Conservation (phyloP, 2,329 filamentous ascomycete genomes). For the Akanthomyces dipterigenus region DNA sequence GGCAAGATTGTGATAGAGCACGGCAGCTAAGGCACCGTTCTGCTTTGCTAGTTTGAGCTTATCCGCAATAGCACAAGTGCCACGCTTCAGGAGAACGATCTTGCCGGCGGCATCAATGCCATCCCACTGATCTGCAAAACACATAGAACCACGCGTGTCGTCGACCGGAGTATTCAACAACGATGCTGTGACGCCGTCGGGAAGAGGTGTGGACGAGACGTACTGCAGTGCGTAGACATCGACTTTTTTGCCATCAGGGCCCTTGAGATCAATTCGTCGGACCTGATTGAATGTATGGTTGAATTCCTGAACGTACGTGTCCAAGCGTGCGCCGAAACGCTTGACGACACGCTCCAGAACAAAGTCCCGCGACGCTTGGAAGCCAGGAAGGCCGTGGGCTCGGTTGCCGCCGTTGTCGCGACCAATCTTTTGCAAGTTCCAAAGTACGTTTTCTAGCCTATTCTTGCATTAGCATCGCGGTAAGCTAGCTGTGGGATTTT, state of each 20-base stretch:
- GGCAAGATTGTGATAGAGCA: constrained; percentile 56
- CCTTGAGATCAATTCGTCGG: constrained; percentile 36
- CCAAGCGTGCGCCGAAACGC: constrained; percentile 33
- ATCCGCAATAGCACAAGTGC: constrained; percentile 33
- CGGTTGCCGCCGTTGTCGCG: constrained; percentile 50
- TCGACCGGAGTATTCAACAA: constrained; percentile 31
- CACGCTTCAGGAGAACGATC: constrained; percentile 39
- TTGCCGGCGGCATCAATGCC: constrained; percentile 35
- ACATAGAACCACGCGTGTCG: constrained; percentile 29
- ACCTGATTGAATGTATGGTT: constrained; percentile 39
- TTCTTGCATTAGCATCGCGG: neutral
- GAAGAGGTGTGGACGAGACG: constrained; percentile 37
- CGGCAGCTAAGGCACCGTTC: constrained; percentile 35
- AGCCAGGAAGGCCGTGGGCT: constrained; percentile 53
- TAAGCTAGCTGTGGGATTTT: neutral
- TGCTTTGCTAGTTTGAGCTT: constrained; percentile 36
- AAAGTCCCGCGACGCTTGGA: constrained; percentile 51
- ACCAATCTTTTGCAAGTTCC: constrained; percentile 47
- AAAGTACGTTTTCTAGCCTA: constrained; percentile 48
- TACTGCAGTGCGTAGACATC: constrained; percentile 38
- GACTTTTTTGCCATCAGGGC: constrained; percentile 25
- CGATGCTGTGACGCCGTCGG: constrained; percentile 26
- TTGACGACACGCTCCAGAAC: constrained; percentile 39
- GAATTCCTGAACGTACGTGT: constrained; percentile 41
- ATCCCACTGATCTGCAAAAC: constrained; percentile 35